phyloP scores from a whole-genome alignment of 1,139 yeast species.

The Scheffersomyces quercinus region DNA sequence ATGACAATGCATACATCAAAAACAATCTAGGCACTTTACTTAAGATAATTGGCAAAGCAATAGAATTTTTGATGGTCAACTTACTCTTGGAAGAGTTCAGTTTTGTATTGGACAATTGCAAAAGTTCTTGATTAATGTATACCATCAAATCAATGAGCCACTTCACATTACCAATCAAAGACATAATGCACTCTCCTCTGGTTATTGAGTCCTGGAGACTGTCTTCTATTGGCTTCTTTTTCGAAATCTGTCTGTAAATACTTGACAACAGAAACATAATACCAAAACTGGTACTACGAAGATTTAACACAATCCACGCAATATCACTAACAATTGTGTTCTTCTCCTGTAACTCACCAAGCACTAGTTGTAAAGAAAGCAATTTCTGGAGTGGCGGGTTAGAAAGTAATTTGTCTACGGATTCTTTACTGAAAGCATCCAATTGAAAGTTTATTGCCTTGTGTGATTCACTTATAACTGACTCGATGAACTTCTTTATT shows the following conservation, averaged over 20 bases:
- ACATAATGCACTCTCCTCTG: conserved; percentile 57
- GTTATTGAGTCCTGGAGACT: conserved; percentile 54
- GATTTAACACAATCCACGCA: conserved; percentile 68
- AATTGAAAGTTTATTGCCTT: conserved; percentile 68
- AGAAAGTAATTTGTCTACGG: conserved; percentile 68
- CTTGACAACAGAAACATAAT: conserved; percentile 71
- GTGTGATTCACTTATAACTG: conserved; percentile 63
- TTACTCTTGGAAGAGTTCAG: conserved; percentile 22
- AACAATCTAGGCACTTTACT: conserved; percentile 73
- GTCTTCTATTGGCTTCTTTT: conserved; percentile 52
- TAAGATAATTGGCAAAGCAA: conserved; percentile 55
- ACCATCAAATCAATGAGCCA: conserved; percentile 77
- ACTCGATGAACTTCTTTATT: conserved; percentile 39
- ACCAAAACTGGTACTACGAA: conserved; percentile 72
- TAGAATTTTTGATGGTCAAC: conserved; percentile 30
- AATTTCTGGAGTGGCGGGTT: conserved; percentile 73
- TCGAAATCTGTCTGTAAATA: conserved; percentile 55
- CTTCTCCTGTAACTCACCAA: conserved; percentile 59
- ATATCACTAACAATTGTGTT: conserved; percentile 52
- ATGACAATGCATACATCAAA: conserved; percentile 67
- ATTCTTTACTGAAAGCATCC: conserved; percentile 61
- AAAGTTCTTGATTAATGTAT: conserved; percentile 66
- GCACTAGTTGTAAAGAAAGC: conserved; percentile 60
- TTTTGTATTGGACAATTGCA: conserved; percentile 33
- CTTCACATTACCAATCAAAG: conserved; percentile 69